Percentiles rank a stretch among this genome's conserved stretches.
Evolutionary conservation across 768 basidiomycete genomes (phyloP).

Genomic region (Lentinula lateritia): DNA sequence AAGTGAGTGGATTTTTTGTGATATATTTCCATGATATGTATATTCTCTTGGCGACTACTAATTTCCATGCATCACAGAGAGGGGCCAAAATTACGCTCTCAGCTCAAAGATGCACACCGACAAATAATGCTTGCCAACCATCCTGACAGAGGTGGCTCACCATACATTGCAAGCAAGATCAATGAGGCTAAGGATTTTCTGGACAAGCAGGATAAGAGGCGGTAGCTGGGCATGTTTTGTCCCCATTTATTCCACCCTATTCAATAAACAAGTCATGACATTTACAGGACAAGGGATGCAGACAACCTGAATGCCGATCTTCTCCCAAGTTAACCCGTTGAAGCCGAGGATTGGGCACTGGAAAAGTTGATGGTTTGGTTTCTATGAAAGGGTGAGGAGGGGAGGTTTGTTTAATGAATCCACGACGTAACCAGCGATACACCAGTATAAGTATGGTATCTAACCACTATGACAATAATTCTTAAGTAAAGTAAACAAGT

Average conservation of each 20-base stretch:
- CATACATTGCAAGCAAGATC: conserved; percentile 96
- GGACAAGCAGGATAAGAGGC: conserved; percentile 65
- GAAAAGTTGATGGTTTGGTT: too few relatives aligned
- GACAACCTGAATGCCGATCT: too few relatives aligned
- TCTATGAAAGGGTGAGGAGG: neutral
- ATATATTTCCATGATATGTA: neutral
- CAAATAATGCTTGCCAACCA: conserved; percentile 98
- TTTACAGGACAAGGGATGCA: too few relatives aligned
- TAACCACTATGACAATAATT: neutral
- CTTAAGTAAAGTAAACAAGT: neutral
- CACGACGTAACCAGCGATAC: neutral
- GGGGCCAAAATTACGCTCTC: conserved; percentile 60
- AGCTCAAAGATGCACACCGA: conserved; percentile 92
- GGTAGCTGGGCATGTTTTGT: neutral
- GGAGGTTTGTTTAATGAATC: neutral
- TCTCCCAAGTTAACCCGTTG: too few relatives aligned
- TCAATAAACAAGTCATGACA: too few relatives aligned
- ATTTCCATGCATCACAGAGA: conserved; percentile 49
- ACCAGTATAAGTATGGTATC: neutral
- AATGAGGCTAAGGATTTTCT: conserved; percentile 96
- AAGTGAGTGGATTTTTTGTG: conserved; percentile 54
- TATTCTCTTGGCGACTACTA: neutral
- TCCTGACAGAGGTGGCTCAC: conserved; percentile 97
- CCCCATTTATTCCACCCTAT: too few relatives aligned
- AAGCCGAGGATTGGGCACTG: too few relatives aligned